Conservation (phyloP, 2,329 filamentous ascomycete genomes). For the Fonsecaea erecta region DNA sequence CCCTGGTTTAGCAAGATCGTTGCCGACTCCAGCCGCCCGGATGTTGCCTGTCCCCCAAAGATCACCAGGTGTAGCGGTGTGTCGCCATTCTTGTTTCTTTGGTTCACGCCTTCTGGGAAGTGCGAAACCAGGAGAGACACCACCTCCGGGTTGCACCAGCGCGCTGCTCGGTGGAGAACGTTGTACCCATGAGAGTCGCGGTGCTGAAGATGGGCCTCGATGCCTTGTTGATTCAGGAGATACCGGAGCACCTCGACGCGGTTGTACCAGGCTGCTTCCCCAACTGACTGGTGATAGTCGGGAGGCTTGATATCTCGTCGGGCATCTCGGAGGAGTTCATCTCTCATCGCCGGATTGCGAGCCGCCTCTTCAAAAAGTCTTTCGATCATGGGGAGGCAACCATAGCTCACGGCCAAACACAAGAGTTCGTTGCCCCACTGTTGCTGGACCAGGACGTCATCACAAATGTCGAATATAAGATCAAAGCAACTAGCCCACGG, state of each 20-base stretch:
- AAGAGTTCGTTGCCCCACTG: neutral
- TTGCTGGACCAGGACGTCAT: neutral
- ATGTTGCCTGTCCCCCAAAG: neutral
- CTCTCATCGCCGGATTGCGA: neutral
- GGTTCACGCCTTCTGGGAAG: constrained; percentile 7
- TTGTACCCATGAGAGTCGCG: neutral
- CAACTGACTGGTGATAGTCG: constrained; percentile 11
- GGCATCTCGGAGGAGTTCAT: neutral
- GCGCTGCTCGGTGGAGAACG: constrained; percentile 3
- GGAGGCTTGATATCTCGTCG: neutral
- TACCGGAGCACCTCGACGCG: neutral
- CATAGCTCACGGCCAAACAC: neutral
- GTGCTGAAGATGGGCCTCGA: neutral
- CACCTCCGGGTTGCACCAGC: constrained; percentile 7
- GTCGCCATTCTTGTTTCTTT: neutral
- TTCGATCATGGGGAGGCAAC: neutral
- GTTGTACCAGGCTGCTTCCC: neutral
- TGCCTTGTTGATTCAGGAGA: neutral
- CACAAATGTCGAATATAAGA: neutral
- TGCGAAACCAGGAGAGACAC: constrained; percentile 1
- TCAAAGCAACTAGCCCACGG: neutral
- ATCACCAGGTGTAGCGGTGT: constrained; percentile 2
- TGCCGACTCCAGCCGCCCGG: neutral
- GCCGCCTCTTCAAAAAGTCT: neutral
- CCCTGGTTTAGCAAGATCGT: constrained; percentile 1